phyloP scores from a whole-genome alignment of 2,329 filamentous ascomycete genomes.

The Cercospora janseana region DNA sequence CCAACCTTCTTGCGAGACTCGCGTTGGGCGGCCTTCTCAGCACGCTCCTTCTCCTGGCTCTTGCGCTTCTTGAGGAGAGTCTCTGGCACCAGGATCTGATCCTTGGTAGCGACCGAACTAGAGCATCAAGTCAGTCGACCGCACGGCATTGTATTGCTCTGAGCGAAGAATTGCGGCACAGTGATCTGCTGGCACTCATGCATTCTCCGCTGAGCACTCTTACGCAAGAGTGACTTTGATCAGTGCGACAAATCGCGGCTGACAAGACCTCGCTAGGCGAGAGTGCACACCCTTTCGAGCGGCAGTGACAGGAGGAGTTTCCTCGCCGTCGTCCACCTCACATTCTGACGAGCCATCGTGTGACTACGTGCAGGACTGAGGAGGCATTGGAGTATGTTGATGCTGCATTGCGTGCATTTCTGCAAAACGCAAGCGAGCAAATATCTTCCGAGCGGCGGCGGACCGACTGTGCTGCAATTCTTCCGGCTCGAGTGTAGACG shows the following conservation, averaged over 20 bases:
- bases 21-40: constrained; percentile 63
- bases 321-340: constrained; percentile 27
- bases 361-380: constrained; percentile 40
- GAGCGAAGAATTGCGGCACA: constrained; percentile 89
- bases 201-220: constrained; percentile 39
- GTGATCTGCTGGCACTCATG: constrained; percentile 69
- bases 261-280: constrained; percentile 35
- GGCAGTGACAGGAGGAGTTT: constrained; percentile 19
- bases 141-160: constrained; percentile 61
- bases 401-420: constrained; percentile 21
- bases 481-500: constrained; percentile 44
- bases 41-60: constrained; percentile 98
- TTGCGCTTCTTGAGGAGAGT: constrained; percentile 99
- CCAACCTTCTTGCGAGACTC: constrained; percentile 79
- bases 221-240: constrained; percentile 60
- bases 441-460: constrained; percentile 59
- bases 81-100: constrained; percentile 97
- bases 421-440: constrained; percentile 29
- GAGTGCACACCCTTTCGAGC: constrained; percentile 31
- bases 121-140: constrained; percentile 63
- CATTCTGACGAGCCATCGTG: constrained; percentile 39
- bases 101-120: constrained; percentile 88
- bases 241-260: constrained; percentile 58
- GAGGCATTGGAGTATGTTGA: constrained; percentile 29
- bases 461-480: constrained; percentile 71